A percentile compares a stretch with the other conserved stretches of the same genome.
Conservation (phyloP, 192 early-diverging fungal species). For the Coemansia sp. region DNA sequence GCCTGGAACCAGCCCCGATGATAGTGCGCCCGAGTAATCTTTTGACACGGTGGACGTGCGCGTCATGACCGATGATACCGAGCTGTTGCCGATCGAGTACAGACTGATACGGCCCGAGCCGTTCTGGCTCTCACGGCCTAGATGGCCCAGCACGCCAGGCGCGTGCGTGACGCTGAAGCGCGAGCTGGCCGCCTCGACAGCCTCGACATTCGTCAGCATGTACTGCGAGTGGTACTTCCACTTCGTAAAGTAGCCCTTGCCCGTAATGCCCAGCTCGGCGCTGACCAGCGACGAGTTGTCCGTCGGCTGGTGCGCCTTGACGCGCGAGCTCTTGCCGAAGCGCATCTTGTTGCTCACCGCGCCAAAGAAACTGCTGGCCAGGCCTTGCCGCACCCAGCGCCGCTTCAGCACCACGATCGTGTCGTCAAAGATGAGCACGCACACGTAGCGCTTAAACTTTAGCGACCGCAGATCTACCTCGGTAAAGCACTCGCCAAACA, state of each 20-base stretch:
- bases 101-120: slow-evolving; percentile 47
- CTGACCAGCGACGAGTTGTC: slow-evolving; percentile 57
- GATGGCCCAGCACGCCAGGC: slow-evolving; percentile 38
- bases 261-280: slow-evolving; percentile 48
- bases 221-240: slow-evolving; percentile 68
- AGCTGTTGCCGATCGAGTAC: slow-evolving; percentile 55
- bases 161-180: slow-evolving; percentile 47
- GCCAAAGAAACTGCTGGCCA: slow-evolving; percentile 55
- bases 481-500: slow-evolving; percentile 67
- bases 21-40: slow-evolving; percentile 53
- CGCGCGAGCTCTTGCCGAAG: slow-evolving; percentile 49
- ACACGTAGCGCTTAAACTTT: slow-evolving; percentile 63
- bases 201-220: slow-evolving; percentile 57
- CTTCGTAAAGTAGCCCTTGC: slow-evolving; percentile 67
- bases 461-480: slow-evolving; percentile 62
- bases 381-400: slow-evolving; percentile 57
- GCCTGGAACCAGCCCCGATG: slow-evolving; percentile 51
- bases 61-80: slow-evolving; percentile 55
- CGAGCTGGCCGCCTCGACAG: slow-evolving; percentile 59
- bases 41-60: slow-evolving; percentile 55
- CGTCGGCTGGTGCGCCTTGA: slow-evolving; percentile 16
- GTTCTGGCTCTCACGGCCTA: slow-evolving; percentile 43
- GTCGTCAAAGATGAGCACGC: slow-evolving; percentile 64
- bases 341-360: slow-evolving; percentile 55
- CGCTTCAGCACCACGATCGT: slow-evolving; percentile 66